These are phyloP conservation scores for Sugiyamaella mastotermitis DNA, from an alignment of 805 yeast species.

Conservation along the genomic window DNA sequence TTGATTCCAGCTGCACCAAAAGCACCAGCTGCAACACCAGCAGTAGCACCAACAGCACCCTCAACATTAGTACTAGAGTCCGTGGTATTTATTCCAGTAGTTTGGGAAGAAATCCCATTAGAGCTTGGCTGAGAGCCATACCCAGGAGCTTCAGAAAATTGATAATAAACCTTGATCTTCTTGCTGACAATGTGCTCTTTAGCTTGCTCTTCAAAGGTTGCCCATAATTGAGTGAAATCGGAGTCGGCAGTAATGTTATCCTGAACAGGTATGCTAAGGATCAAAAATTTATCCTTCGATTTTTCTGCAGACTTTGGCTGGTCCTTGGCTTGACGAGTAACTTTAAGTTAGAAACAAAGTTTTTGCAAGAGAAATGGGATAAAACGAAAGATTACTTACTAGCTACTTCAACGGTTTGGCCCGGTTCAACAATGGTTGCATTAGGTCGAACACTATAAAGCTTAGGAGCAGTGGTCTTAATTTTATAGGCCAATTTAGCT, in stretches of 20 bases:
- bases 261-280: slow-evolving; percentile 78
- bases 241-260: slow-evolving; percentile 40
- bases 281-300: slow-evolving; percentile 88
- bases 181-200: slow-evolving; percentile 38
- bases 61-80: slow-evolving; percentile 17
- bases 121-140: too few species aligned
- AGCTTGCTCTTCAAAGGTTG: slow-evolving; percentile 54
- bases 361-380: too few species aligned
- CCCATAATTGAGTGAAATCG: slow-evolving; percentile 44
- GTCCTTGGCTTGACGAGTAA: slow-evolving; percentile 78
- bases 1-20: too few species aligned
- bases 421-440: slow-evolving; percentile 74
- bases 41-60: slow-evolving; percentile 28
- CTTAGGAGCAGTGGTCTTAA: slow-evolving; percentile 97
- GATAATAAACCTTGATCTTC: slow-evolving; percentile 60
- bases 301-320: slow-evolving; percentile 69
- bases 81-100: not conserved
- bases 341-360: too few species aligned
- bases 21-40: slow-evolving; percentile 14
- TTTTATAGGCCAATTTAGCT: slow-evolving; percentile 77
- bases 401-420: slow-evolving; percentile 63
- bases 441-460: slow-evolving; percentile 94
- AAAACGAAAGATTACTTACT: too few species aligned
- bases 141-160: slow-evolving; percentile 21
- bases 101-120: not conserved